Evolutionary conservation across 2,329 filamentous ascomycete genomes (phyloP).

Genomic region (Rhynchosporium agropyri): DNA sequence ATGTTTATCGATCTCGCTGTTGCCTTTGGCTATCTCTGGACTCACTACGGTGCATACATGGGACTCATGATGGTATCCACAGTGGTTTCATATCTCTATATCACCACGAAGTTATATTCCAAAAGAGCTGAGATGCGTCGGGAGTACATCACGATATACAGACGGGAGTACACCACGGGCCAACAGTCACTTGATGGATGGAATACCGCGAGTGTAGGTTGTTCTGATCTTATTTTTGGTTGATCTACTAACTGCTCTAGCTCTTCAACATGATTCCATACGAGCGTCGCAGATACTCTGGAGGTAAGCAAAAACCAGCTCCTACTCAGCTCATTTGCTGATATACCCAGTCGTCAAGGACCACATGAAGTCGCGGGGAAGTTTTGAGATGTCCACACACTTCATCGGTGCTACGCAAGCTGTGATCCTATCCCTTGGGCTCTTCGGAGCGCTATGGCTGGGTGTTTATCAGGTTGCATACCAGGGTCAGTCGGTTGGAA

Average conservation of each 20-base stretch:
- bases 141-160: constrained; percentile 40
- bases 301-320: constrained; percentile 34
- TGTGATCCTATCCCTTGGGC: constrained; percentile 53
- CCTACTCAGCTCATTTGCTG: not conserved
- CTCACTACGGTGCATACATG: constrained; percentile 65
- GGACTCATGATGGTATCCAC: constrained; percentile 51
- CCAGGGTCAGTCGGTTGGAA: constrained; percentile 55
- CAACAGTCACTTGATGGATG: constrained; percentile 46
- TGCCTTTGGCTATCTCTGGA: constrained; percentile 62
- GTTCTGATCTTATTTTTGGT: not conserved
- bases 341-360: constrained; percentile 42
- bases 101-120: constrained; percentile 46
- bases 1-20: constrained; percentile 64
- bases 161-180: constrained; percentile 44
- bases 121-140: constrained; percentile 42
- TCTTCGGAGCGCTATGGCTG: constrained; percentile 46
- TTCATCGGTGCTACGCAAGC: constrained; percentile 55
- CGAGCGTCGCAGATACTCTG: constrained; percentile 54
- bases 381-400: constrained; percentile 43
- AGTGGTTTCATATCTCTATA: constrained; percentile 54
- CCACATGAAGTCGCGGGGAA: constrained; percentile 44
- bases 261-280: constrained; percentile 59
- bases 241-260: constrained; percentile 26
- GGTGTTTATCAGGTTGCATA: constrained; percentile 40
- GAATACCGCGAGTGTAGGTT: constrained; percentile 45